Percentiles rank a stretch among this genome's conserved stretches.
Evolutionary conservation across 2,329 filamentous ascomycete species (phyloP).

Genomic region (Scedosporium minutisporum): DNA sequence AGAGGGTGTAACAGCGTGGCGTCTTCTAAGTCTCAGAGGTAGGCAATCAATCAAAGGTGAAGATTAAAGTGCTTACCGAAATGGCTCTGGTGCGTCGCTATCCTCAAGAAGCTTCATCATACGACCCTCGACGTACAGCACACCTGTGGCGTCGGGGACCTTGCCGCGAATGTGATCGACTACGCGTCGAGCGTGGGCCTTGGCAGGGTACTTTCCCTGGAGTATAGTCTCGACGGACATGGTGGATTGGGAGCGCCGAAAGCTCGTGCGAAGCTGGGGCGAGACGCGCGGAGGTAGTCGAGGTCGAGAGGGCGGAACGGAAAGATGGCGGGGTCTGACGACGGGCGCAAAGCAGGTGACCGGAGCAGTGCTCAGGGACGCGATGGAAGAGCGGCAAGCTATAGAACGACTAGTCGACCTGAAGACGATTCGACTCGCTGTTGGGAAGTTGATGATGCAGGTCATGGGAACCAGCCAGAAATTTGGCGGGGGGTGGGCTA

Average conservation of each 20-base stretch:
- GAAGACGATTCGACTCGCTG: neutral
- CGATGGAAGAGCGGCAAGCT: neutral
- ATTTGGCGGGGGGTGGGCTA: neutral
- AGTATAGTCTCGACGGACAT: slow-evolving; percentile 37
- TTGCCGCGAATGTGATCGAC: slow-evolving; percentile 64
- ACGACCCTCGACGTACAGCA: slow-evolving; percentile 83
- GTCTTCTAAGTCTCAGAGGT: neutral
- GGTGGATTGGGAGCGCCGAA: neutral
- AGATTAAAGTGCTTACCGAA: slow-evolving; percentile 46
- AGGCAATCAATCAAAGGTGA: neutral
- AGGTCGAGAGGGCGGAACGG: neutral
- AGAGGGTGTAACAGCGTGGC: neutral
- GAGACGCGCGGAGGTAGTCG: neutral
- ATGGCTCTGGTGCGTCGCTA: slow-evolving; percentile 73
- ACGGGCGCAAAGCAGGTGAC: neutral
- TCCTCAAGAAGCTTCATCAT: slow-evolving; percentile 77
- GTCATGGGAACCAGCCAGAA: neutral
- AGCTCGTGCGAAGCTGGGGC: neutral
- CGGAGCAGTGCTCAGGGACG: neutral
- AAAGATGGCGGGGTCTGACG: neutral
- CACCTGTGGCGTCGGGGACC: slow-evolving; percentile 52
- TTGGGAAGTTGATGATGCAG: neutral
- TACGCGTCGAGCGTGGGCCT: slow-evolving; percentile 77
- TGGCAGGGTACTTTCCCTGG: slow-evolving; percentile 67
- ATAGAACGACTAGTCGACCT: neutral